A percentile compares a stretch with the other conserved stretches of the same genome.
Conservation (phyloP, 495 filamentous ascomycete genomes). For the Hamigera avellanea region DNA sequence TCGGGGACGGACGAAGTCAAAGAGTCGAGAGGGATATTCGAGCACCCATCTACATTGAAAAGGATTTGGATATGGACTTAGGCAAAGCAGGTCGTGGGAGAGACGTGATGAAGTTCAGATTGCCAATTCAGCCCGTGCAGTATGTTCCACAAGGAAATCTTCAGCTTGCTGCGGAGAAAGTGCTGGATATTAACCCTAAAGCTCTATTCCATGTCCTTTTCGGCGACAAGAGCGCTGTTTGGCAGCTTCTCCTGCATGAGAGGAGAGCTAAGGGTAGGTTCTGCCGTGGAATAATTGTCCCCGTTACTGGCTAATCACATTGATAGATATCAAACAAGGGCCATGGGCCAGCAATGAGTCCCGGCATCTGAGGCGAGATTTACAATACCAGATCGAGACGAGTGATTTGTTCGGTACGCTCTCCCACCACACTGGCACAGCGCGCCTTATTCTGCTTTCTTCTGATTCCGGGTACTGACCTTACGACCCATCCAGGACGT, state of each 20-base stretch:
- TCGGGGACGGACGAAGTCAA: slow-evolving; percentile 8
- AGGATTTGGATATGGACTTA: slow-evolving; percentile 41
- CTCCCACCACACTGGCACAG: background rate
- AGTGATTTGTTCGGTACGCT: slow-evolving; percentile 49
- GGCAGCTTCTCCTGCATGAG: slow-evolving; percentile 83
- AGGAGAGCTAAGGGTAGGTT: slow-evolving; percentile 56
- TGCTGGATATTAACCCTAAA: slow-evolving; percentile 81
- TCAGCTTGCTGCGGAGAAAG: slow-evolving; percentile 53
- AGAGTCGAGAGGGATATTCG: slow-evolving; percentile 43
- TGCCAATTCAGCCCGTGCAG: slow-evolving; percentile 69
- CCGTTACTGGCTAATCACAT: slow-evolving; percentile 8
- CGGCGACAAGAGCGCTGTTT: slow-evolving; percentile 87
- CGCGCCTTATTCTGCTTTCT: background rate
- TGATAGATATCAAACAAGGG: slow-evolving; percentile 59
- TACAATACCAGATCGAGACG: slow-evolving; percentile 66
- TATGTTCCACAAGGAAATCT: slow-evolving; percentile 78
- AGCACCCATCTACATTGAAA: slow-evolving; percentile 50
- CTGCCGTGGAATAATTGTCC: background rate
- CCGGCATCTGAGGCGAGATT: slow-evolving; percentile 60
- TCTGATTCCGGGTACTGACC: slow-evolving; percentile 6
- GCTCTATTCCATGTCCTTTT: slow-evolving; percentile 93
- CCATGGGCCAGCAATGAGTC: slow-evolving; percentile 67
- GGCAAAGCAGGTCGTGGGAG: slow-evolving; percentile 30
- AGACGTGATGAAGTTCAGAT: slow-evolving; percentile 63
- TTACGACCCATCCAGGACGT: slow-evolving; percentile 28